Base-by-base conservation (phyloP, 2,329 filamentous ascomycete species). In the Aspergillus ochraceoroseus region DNA sequence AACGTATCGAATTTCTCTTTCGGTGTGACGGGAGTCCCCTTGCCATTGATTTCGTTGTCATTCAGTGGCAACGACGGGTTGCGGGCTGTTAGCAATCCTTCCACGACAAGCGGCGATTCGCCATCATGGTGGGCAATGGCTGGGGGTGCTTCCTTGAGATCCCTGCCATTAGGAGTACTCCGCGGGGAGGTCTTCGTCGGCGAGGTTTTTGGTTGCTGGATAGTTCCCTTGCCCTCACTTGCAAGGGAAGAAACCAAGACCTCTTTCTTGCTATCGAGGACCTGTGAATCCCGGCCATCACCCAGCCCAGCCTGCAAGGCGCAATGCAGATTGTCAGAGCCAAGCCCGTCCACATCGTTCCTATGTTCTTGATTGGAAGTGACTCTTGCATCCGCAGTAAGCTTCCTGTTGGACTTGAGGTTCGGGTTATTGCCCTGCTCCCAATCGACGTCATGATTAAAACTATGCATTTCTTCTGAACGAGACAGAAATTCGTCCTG, bases 41-140 rank as follows among this genome's bases (percentile, higher is more conserved):
- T 86, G 20, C 85, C 83, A 55, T 88, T 92, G 56, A 87, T 90
- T 56, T 94, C 88, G 4, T 82, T 84, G 55, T 95, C 89, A 53
- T 89, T 87, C 9, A 75, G 58, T 3, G 86, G 85, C 3, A 92
- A 68, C 2, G 80, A 72, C 9, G 85, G 83, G 7, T 89, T 71
- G 57, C 87, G 58, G n/a, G 53, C 47, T 22, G 49, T 36, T 6
- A 50, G 31, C 11, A 47, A 41, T 8, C 48, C 52, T 42, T 59
- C 56, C 3, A 54, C 32, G 62, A 50, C 35, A 41, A 43, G 45
- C 23, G 43, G 52, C 15, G 44, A 23, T 26, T 56, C 53, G 13
- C 44, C 37, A 18, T 51, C 54, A 25, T 53, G 48, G 26, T 47
- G 38, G 8, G 45, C 32, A 7, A 49, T 36, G 23, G 42, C 22